Evolutionary conservation across 352 stramenopile species (phyloP).

Genomic region (Phytopythium helicoides): DNA sequence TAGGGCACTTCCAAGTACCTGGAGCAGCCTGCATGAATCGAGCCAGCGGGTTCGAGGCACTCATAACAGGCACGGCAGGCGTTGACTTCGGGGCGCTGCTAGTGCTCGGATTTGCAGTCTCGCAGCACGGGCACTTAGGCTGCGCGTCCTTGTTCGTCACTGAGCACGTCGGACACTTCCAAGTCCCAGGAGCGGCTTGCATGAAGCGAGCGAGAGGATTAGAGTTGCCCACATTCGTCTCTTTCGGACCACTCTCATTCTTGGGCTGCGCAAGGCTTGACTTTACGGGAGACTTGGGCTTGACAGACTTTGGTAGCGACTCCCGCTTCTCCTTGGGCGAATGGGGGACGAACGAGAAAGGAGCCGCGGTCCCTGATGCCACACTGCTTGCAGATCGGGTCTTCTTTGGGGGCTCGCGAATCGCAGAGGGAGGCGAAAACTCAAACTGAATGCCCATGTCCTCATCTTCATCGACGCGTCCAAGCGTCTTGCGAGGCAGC

Average conservation of each 20-base stretch:
- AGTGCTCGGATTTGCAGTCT: conserved; percentile 34
- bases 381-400: conserved; percentile 9
- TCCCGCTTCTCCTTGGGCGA: conserved; percentile 56
- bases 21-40: conserved; percentile 62
- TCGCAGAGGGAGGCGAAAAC: conserved; percentile 57
- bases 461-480: conserved; percentile 23
- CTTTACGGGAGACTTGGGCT: conserved; percentile 22
- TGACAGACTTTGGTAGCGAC: conserved; percentile 25
- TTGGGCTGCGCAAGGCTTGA: conserved; percentile 10
- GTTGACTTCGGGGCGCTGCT: too few species aligned
- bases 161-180: conserved; percentile 78
- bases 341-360: conserved; percentile 65
- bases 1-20: conserved; percentile 84
- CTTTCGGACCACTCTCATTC: neutral
- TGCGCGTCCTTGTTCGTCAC: conserved; percentile 59
- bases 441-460: conserved; percentile 50
- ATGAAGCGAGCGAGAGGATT: conserved; percentile 69
- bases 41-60: conserved; percentile 38
- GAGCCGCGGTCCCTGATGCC: conserved; percentile 20
- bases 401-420: conserved; percentile 62
- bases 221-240: neutral
- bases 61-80: neutral
- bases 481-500: conserved; percentile 15
- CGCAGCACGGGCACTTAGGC: conserved; percentile 79
- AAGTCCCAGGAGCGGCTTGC: conserved; percentile 63